Percentiles rank a stretch among this genome's conserved stretches.
phyloP scores from a whole-genome alignment of 208 protist genomes.

The Angomonas desouzai region DNA sequence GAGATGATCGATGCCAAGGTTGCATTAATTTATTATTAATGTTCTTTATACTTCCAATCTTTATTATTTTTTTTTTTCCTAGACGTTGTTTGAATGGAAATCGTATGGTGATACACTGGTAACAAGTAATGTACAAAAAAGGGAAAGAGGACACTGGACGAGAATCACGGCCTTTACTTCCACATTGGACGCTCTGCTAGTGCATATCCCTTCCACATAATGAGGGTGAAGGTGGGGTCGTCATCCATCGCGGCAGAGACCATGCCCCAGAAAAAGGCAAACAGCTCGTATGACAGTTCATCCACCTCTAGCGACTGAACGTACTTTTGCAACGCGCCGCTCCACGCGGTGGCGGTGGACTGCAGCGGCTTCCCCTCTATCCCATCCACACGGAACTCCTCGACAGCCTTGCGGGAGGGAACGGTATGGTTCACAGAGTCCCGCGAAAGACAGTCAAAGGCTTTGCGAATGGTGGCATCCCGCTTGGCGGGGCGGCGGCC shows the following conservation, averaged over 20 bases:
- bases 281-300: slow-evolving; percentile 47
- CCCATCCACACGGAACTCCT: slow-evolving; percentile 30
- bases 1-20: neutral
- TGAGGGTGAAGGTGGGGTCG: slow-evolving; percentile 75
- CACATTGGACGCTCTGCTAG: slow-evolving; percentile 38
- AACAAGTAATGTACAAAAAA: too few species aligned
- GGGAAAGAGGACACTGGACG: slow-evolving; percentile 1
- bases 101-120: too few species aligned
- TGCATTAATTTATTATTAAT: neutral
- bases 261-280: slow-evolving; percentile 73
- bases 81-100: too few species aligned
- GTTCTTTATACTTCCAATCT: too few species aligned
- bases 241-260: slow-evolving; percentile 71
- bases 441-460: slow-evolving; percentile 45
- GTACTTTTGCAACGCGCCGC: slow-evolving; percentile 33
- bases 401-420: neutral
- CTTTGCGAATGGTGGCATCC: slow-evolving; percentile 54
- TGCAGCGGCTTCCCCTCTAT: slow-evolving; percentile 39
- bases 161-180: slow-evolving; percentile 5
- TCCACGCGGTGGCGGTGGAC: slow-evolving; percentile 33
- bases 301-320: slow-evolving; percentile 30
- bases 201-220: slow-evolving; percentile 73
- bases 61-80: too few species aligned
- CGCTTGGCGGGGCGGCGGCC: slow-evolving; percentile 44
- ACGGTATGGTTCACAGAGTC: slow-evolving; percentile 8